Evolutionary conservation across 441 rosid genomes (phyloP).

Genomic region (Erysimum pusillum): DNA sequence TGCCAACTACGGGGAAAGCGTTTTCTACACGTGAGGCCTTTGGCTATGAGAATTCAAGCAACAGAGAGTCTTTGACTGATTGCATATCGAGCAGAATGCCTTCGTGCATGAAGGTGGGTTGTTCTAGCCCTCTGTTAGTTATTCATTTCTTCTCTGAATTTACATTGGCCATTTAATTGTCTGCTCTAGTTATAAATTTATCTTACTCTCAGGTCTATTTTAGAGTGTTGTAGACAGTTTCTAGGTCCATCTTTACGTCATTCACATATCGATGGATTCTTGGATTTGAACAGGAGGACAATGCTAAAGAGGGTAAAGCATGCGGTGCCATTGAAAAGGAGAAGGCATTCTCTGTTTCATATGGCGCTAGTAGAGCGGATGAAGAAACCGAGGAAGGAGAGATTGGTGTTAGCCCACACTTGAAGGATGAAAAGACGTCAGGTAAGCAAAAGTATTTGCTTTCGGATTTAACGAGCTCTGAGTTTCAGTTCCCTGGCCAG

Average conservation of each 20-base stretch:
- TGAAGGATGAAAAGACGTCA: conserved; percentile 43
- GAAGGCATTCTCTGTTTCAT: conserved; percentile 48
- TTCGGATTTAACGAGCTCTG: conserved; percentile 47
- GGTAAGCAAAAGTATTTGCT: conserved; percentile 47
- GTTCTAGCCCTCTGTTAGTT: conserved; percentile 34
- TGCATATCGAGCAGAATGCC: conserved; percentile 29
- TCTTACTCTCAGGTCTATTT: conserved; percentile 9
- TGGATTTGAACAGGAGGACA: conserved; percentile 58
- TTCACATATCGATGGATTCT: conserved; percentile 18
- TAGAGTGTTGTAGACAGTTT: conserved; percentile 13
- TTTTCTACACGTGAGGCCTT: conserved; percentile 48
- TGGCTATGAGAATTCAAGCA: conserved; percentile 43
- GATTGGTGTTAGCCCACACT: conserved; percentile 38
- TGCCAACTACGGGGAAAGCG: conserved; percentile 48
- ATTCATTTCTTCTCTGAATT: conserved; percentile 16
- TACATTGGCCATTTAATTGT: conserved; percentile 18
- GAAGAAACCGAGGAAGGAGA: conserved; percentile 51
- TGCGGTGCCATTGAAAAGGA: conserved; percentile 42
- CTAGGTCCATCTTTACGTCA: conserved; percentile 26
- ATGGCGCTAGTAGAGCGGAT: conserved; percentile 43
- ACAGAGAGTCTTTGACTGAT: conserved; percentile 45
- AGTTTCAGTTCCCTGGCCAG: conserved; percentile 39
- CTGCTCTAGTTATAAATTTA: conserved; percentile 3
- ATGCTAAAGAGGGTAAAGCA: conserved; percentile 39
- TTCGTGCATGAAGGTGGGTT: conserved; percentile 46